phyloP scores from a whole-genome alignment of 768 basidiomycete species.

The Collybia nuda region DNA sequence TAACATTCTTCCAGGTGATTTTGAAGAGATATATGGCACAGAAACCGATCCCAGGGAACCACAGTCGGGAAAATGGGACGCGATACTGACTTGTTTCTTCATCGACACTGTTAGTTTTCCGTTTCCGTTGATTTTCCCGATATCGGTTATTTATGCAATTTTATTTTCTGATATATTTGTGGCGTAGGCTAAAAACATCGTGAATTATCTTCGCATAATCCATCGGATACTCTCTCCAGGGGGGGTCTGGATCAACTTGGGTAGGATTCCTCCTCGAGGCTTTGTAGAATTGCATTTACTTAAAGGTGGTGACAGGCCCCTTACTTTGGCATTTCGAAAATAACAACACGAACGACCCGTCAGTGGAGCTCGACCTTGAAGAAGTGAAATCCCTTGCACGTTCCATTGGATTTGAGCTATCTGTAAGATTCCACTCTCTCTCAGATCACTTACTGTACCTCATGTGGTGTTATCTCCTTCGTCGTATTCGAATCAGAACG shows the following conservation, averaged over 20 bases:
- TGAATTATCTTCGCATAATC: conserved; percentile 87
- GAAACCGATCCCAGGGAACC: conserved; percentile 55
- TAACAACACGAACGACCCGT: conserved; percentile 74
- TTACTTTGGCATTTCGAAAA: conserved; percentile 98
- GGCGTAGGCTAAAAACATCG: conserved; percentile 81
- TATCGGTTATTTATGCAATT: neutral
- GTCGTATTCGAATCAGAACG: conserved; percentile 53
- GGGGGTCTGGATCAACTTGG: conserved; percentile 92
- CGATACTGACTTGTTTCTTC: conserved; percentile 94
- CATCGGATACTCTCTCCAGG: conserved; percentile 80
- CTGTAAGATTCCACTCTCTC: conserved; percentile 44
- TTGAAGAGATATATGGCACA: conserved; percentile 86
- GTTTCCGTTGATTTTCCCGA: neutral
- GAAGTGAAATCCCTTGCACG: conserved; percentile 79
- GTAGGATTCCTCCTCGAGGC: conserved; percentile 26
- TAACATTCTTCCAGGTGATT: conserved; percentile 62
- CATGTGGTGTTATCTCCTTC: conserved; percentile 2
- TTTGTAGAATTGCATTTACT: neutral
- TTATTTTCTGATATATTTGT: neutral
- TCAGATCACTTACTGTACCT: neutral
- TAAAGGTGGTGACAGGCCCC: conserved; percentile 53
- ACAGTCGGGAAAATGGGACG: conserved; percentile 82
- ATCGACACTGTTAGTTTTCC: conserved; percentile 76
- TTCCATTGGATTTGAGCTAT: conserved; percentile 78
- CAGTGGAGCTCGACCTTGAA: conserved; percentile 86